Conservation (phyloP, 306 rosid species). For the Delonix regia region DNA sequence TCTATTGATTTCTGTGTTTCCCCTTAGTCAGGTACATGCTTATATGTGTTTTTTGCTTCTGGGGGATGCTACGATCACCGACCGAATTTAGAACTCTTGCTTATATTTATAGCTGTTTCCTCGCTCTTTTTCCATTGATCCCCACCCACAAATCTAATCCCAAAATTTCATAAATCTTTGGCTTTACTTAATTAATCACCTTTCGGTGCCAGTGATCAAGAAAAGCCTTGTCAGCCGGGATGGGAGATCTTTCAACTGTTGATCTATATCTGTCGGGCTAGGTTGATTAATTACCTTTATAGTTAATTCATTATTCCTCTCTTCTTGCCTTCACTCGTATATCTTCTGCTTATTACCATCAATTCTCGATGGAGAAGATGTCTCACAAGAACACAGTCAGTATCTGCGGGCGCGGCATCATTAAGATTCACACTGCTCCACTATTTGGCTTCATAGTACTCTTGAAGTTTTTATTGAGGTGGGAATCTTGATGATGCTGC, state of each 20-base stretch:
- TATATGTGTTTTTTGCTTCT: neutral
- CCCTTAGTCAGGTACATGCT: neutral
- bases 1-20: neutral
- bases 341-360: neutral
- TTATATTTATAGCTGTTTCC: neutral
- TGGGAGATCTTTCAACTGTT: neutral
- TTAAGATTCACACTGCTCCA: conserved; percentile 61
- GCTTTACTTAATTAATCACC: conserved; percentile 31
- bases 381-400: conserved; percentile 29
- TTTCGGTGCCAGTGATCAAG: conserved; percentile 40
- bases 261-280: neutral
- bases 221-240: conserved; percentile 47
- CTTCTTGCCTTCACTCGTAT: neutral
- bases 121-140: neutral
- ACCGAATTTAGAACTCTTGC: neutral
- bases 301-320: neutral
- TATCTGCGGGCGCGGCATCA: conserved; percentile 61
- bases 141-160: neutral
- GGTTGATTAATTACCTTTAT: neutral
- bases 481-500: conserved; percentile 99
- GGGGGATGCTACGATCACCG: conserved; percentile 16
- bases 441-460: neutral
- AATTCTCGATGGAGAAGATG: neutral
- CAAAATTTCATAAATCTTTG: conserved; percentile 15
- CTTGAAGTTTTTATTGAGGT: conserved; percentile 12